Evolutionary conservation across 2,329 filamentous ascomycete genomes (phyloP).

Genomic region (Zasmidium citrigriseum): DNA sequence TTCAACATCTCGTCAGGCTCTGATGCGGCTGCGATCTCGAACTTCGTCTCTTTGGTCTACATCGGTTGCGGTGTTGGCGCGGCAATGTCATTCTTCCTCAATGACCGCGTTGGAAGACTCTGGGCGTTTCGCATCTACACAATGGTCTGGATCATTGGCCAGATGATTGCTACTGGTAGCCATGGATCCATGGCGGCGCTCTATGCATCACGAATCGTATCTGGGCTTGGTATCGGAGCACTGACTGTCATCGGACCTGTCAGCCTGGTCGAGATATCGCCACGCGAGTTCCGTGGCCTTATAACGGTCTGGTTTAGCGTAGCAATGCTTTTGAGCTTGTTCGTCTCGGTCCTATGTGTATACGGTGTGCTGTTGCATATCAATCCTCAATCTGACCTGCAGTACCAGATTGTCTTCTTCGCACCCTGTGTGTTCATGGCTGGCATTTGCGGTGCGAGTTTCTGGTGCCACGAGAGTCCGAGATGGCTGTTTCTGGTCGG

Average conservation of each 20-base stretch:
- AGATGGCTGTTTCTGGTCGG: conserved; percentile 38
- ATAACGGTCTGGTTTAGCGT: conserved; percentile 42
- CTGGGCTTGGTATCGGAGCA: conserved; percentile 42
- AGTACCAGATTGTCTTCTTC: conserved; percentile 40
- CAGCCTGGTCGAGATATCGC: conserved; percentile 44
- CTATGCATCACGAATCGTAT: conserved; percentile 41
- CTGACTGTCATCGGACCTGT: conserved; percentile 42
- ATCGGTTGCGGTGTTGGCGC: conserved; percentile 36
- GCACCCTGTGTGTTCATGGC: conserved; percentile 34
- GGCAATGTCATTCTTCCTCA: conserved; percentile 41
- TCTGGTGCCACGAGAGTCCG: conserved; percentile 36
- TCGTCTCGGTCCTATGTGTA: conserved; percentile 37
- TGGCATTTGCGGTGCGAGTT: conserved; percentile 30
- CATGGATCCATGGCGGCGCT: conserved; percentile 30
- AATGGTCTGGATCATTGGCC: conserved; percentile 37
- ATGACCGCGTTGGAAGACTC: conserved; percentile 42
- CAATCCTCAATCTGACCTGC: conserved; percentile 29
- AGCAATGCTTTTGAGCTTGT: conserved; percentile 39
- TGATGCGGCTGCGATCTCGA: conserved; percentile 31
- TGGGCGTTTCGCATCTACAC: conserved; percentile 45
- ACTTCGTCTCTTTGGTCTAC: conserved; percentile 45
- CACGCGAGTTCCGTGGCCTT: conserved; percentile 42
- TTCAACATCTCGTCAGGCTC: conserved; percentile 36
- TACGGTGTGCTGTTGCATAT: conserved; percentile 39
- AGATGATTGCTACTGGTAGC: conserved; percentile 36